Percentiles rank a stretch among this genome's conserved stretches.
Conservation (phyloP, 2,329 filamentous ascomycete species). For the Cytospora schulzeri region DNA sequence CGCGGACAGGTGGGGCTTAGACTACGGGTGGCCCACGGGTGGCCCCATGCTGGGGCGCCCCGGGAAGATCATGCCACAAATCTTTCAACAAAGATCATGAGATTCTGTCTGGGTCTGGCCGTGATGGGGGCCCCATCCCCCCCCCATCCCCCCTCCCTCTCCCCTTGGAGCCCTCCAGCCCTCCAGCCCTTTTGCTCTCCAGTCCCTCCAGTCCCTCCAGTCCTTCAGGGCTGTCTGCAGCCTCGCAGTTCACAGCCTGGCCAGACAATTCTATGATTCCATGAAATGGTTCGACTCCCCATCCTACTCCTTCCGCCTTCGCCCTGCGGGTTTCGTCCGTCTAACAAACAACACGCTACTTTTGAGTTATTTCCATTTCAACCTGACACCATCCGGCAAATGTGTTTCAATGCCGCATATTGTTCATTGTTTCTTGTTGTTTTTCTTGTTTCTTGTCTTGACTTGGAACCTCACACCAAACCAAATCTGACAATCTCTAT, state of each 20-base stretch:
- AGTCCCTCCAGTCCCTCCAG: not conserved
- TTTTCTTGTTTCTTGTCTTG: no score
- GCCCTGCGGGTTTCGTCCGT: not conserved
- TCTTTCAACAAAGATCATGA: not conserved
- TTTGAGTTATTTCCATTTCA: not conserved
- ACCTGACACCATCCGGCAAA: not conserved
- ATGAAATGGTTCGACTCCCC: not conserved
- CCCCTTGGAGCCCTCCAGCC: not conserved
- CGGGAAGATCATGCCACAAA: slow-evolving; percentile 22
- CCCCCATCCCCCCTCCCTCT: not conserved
- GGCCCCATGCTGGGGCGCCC: slow-evolving; percentile 1
- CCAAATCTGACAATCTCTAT: no score
- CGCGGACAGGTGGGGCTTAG: no score
- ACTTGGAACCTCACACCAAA: no score
- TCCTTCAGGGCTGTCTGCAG: not conserved
- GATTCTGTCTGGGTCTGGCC: not conserved
- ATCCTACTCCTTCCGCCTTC: not conserved
- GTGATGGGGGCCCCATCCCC: not conserved
- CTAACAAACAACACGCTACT: not conserved
- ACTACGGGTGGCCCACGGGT: slow-evolving; percentile 11
- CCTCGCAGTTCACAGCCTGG: no score
- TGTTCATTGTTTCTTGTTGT: not conserved
- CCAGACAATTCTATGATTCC: not conserved
- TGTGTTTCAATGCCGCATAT: not conserved
- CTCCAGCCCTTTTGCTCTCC: not conserved